These are phyloP conservation scores for Metschnikowia koreensis DNA, from an alignment of 805 yeast species.

Conservation along the genomic window DNA sequence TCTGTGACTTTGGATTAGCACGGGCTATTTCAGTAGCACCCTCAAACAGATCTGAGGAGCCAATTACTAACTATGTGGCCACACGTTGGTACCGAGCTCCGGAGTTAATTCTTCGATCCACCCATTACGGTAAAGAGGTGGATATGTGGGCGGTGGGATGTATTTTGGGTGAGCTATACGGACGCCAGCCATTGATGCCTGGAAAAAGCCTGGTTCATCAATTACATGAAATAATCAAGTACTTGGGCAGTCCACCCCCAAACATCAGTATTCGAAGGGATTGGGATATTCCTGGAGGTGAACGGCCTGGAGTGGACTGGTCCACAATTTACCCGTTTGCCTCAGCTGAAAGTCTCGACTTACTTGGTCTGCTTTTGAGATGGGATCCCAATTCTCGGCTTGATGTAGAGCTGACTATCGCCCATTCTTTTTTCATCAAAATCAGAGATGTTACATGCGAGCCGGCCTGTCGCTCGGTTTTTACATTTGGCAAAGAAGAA, in stretches of 20 bases:
- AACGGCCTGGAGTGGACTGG: constrained; percentile 49
- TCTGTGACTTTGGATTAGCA: constrained; percentile 93
- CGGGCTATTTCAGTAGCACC: constrained; percentile 57
- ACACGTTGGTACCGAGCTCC: constrained; percentile 97
- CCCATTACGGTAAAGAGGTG: constrained; percentile 59
- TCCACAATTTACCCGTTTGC: constrained; percentile 61
- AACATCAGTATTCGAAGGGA: constrained; percentile 34
- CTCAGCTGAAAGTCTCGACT: constrained; percentile 45
- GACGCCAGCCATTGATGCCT: constrained; percentile 74
- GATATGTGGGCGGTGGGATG: constrained; percentile 97
- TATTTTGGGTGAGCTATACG: constrained; percentile 79
- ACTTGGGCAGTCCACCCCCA: constrained; percentile 68
- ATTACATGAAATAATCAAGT: constrained; percentile 60
- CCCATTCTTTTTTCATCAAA: constrained; percentile 51
- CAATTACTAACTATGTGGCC: constrained; percentile 84
- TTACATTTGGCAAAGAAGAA: constrained; percentile 69
- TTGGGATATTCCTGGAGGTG: constrained; percentile 35
- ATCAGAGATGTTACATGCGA: constrained; percentile 60
- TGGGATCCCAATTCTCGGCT: constrained; percentile 64
- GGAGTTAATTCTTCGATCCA: constrained; percentile 67
- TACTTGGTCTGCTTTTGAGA: constrained; percentile 53
- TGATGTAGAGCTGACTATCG: constrained; percentile 54
- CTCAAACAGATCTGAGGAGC: constrained; percentile 25
- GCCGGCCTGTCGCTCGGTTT: constrained; percentile 46
- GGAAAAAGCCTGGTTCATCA: constrained; percentile 76